A percentile compares a stretch with the other conserved stretches of the same genome.
phyloP scores from a whole-genome alignment of 1,284 basidiomycete genomes.

The Puccinia sorghi region DNA sequence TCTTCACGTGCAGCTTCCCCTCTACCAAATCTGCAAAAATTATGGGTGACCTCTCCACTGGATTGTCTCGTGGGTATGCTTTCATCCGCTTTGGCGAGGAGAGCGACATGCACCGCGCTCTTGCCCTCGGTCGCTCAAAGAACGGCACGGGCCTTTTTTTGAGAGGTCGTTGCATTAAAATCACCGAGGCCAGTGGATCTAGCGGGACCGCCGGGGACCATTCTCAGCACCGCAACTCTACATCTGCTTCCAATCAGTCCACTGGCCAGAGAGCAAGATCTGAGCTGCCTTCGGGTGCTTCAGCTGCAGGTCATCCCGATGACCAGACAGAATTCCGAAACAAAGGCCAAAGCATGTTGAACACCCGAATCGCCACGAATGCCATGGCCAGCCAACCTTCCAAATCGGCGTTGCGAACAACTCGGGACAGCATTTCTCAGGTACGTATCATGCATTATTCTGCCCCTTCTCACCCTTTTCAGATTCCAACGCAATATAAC shows the following conservation, averaged over 20 bases:
- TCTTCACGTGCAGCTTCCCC: constrained; percentile 75
- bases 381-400: not conserved
- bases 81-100: constrained; percentile 87
- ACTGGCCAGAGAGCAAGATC: not conserved
- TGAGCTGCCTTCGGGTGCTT: not conserved
- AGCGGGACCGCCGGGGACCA: constrained; percentile 49
- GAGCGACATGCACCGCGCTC: constrained; percentile 77
- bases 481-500: not conserved
- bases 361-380: not conserved
- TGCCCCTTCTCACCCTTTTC: not conserved
- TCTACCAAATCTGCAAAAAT: constrained; percentile 91
- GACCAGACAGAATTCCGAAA: not conserved
- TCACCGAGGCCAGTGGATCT: constrained; percentile 61
- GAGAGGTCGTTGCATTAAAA: constrained; percentile 56
- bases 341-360: not conserved
- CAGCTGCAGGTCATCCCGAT: not conserved
- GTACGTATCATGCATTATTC: not conserved
- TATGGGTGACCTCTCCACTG: constrained; percentile 83
- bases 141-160: constrained; percentile 54
- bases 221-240: constrained; percentile 28
- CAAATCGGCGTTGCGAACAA: not conserved
- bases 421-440: not conserved
- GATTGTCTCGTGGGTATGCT: constrained; percentile 83
- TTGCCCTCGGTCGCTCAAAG: constrained; percentile 62
- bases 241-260: constrained; percentile 8